Evolutionary conservation across 1,139 yeast species (phyloP), one percentile per base, ranked within the genome.

Genomic region (Candida sp.): DNA sequence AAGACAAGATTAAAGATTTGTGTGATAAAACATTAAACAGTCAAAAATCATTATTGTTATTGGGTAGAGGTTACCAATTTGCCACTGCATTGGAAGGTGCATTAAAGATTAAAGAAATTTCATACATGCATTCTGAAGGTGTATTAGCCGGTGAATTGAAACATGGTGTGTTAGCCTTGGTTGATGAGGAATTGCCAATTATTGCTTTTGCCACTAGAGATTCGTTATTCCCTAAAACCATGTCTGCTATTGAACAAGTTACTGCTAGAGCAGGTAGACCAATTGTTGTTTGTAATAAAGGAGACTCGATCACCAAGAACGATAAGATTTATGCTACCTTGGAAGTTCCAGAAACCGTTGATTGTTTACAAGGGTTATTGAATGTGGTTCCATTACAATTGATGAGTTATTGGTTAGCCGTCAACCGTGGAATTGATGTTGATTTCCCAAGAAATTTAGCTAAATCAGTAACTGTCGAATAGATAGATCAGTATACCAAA

Each of bases 381-480:
- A 95, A 93, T 63, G 95, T 95, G 53, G 82, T 95, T 58, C 99
- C 99, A 45, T 70, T 95, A 62, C 99, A 95, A 71, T 78, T 95
- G 64, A 91, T 91, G 82, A 86, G 97, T 63, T 95, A 95, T 75
- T 91, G 97, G 95, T 79, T 95, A 61, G 98, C 99, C 42, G 93
- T 89, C 45, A 84, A 86, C 70, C 87, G 93, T 64, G 98, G 98
- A 36, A 86, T 88, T 57, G 96, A 95, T 64, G 99, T 95, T 46
- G 99, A 95, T 67, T 93, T 93, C 82, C 99, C 99, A 55, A 85
- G 99, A 72, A 95, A 95, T 73, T 80, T 95, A 73, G 99, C 99
- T 52, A 95, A 95, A 76, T 85, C 96, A 39, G 99, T 95, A 47
- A 95, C 99, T 43, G 99, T 95, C 51, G 98, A 85, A 73, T 87